Conservation (phyloP, 2,329 filamentous ascomycete genomes). For the Beauveria australis region DNA sequence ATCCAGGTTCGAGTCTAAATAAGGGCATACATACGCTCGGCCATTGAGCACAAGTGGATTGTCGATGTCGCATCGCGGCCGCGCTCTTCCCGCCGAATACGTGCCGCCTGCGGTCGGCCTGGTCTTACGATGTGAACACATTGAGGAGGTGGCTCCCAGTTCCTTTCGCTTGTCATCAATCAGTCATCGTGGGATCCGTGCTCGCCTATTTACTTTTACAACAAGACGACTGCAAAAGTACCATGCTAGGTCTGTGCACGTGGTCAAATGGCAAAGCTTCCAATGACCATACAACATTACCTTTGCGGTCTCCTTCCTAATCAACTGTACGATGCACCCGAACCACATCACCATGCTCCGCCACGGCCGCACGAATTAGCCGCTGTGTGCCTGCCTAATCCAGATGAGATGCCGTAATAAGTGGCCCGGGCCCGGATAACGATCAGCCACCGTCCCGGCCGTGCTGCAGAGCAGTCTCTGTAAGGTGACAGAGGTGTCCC, state of each 20-base stretch:
- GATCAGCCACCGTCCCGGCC: neutral
- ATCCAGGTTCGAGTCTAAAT: neutral
- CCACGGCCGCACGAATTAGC: neutral
- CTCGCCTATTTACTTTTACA: too few species aligned
- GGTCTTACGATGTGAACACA: neutral
- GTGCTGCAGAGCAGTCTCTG: neutral
- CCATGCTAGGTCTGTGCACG: neutral
- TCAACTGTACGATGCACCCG: neutral
- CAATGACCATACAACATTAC: neutral
- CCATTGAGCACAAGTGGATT: neutral
- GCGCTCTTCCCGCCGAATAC: neutral
- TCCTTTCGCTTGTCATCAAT: too few species aligned
- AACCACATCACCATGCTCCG: neutral
- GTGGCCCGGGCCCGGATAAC: neutral
- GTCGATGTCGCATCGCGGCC: neutral
- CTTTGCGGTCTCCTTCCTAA: neutral
- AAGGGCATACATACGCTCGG: neutral
- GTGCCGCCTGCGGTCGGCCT: neutral
- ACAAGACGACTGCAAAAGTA: neutral
- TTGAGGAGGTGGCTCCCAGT: neutral
- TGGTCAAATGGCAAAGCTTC: neutral
- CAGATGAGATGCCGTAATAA: neutral
- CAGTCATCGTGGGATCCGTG: too few species aligned
- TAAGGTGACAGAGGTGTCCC: neutral
- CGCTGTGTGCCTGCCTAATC: neutral